Base-by-base conservation (phyloP, 1,284 basidiomycete genomes). In the Microstroma glucosiphilum region DNA sequence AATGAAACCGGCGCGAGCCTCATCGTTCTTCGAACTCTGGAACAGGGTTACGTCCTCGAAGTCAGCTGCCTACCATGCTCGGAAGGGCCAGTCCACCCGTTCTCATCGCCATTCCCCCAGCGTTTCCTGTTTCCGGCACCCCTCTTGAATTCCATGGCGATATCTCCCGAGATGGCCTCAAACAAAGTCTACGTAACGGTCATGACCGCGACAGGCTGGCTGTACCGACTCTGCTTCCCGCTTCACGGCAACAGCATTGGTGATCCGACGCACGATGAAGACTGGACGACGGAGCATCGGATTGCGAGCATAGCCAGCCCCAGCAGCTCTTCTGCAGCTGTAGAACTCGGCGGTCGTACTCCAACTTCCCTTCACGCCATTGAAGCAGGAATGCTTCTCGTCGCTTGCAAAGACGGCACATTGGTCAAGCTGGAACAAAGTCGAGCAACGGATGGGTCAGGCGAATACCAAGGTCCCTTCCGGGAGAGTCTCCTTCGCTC, bases 331-430 rank as follows among this genome's bases (percentile, higher is more conserved):
- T 21, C 25, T 13, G 51, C 51, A 6, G 15, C 51, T 17, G 26
- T 21, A 7, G 51, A 21, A 19, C 21, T 23, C 6, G 43, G 43
- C 4, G 17, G 17, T 6, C 13, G 57, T 12, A 19, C 41, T 46
- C 40, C 17, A 25, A 57, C 72, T 4, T 61, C 63, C 37, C 69
- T 72, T 11, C 67, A 73, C 51, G 63, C 59, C 40, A 63, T 68
- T 54, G 69, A 73, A 53, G 65, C 68, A 1, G 70, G 66, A 2
- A 65, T 72, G 15, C 61, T 70, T 17, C 68, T 76, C 19, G 62
- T 76, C 8, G 68, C 75, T 1, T 76, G 75, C 48, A 65, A 64
- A 6, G 73, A 76, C 49, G 75, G 75, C 17, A 65, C 67, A 21
- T 63, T 76, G 30, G 60, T 76, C 62, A 73, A 68, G 62, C 64